A percentile compares a stretch with the other conserved stretches of the same genome.
These are phyloP conservation scores for Solanum sitiens DNA, from an alignment of 257 asterid genomes.

Conservation along the genomic window DNA sequence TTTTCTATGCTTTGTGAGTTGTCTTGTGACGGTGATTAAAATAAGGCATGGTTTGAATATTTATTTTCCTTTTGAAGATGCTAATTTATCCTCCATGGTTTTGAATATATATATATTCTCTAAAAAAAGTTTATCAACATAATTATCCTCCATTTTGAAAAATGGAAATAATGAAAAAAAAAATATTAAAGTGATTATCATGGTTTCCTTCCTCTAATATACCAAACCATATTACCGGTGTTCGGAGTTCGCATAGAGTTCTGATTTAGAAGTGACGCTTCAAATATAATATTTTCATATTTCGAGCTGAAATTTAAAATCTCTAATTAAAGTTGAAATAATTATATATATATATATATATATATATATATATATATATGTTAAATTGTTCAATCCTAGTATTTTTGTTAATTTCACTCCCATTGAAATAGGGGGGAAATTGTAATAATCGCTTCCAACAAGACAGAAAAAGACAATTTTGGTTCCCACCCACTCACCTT, in stretches of 20 bases:
- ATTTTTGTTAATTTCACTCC: neutral
- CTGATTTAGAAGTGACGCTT: too few relatives aligned
- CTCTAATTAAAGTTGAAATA: neutral
- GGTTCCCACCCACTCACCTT: neutral
- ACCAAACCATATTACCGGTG: too few relatives aligned
- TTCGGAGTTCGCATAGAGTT: too few relatives aligned
- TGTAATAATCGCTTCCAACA: neutral
- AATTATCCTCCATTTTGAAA: too few relatives aligned
- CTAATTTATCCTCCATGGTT: neutral
- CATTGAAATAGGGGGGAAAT: neutral
- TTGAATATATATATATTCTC: too few relatives aligned
- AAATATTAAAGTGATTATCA: too few relatives aligned
- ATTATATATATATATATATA: neutral
- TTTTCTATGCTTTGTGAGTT: neutral
- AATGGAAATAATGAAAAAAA: too few relatives aligned
- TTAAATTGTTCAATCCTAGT: neutral
- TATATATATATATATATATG: neutral
- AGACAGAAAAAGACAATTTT: neutral
- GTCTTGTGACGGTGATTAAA: neutral
- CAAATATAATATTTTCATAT: too few relatives aligned
- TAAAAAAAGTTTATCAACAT: too few relatives aligned
- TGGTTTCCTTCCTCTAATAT: too few relatives aligned
- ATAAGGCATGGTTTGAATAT: neutral
- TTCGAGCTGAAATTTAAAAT: accelerated
- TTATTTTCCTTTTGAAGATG: neutral